phyloP scores from a whole-genome alignment of 1,139 yeast species.

The Torulaspora pretoriensis region DNA sequence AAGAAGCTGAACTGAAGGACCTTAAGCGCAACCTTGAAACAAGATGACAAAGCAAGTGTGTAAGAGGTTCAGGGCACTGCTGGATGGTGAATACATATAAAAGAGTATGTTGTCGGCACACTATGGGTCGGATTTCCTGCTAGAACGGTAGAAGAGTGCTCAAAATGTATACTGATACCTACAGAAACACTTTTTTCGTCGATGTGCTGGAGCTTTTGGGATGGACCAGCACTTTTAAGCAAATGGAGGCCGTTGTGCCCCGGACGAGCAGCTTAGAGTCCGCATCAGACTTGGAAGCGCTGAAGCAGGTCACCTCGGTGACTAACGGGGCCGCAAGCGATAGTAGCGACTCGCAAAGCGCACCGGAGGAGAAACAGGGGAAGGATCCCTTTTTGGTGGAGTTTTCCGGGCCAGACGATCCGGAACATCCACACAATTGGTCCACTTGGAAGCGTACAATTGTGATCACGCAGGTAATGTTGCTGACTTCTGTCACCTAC shows the following conservation, averaged over 20 bases:
- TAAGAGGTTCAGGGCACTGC: not conserved
- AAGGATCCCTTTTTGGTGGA: conserved; percentile 20
- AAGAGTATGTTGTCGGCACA: not conserved
- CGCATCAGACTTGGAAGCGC: conserved; percentile 4
- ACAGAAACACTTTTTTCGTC: conserved; percentile 14
- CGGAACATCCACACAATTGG: conserved; percentile 59
- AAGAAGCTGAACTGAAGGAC: not conserved
- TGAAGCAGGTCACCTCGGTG: not conserved
- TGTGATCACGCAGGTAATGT: conserved; percentile 40
- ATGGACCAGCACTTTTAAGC: conserved; percentile 8
- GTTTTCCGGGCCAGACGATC: conserved; percentile 40
- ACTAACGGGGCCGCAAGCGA: conserved; percentile 1
- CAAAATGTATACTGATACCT: conserved; percentile 8
- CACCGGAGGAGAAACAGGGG: conserved; percentile 2
- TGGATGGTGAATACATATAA: not conserved
- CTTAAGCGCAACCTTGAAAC: not conserved
- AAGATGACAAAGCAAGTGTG: not conserved
- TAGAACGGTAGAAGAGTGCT: not conserved
- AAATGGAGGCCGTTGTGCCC: conserved; percentile 3
- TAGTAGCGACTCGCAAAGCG: conserved; percentile 1
- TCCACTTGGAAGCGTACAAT: conserved; percentile 39
- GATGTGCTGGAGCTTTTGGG: conserved; percentile 13
- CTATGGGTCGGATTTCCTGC: not conserved
- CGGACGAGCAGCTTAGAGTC: not conserved
- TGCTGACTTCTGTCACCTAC: conserved; percentile 51